These are phyloP conservation scores for Arthrinium phaeospermum DNA, from an alignment of 2,329 filamentous ascomycete genomes.

Conservation along the genomic window DNA sequence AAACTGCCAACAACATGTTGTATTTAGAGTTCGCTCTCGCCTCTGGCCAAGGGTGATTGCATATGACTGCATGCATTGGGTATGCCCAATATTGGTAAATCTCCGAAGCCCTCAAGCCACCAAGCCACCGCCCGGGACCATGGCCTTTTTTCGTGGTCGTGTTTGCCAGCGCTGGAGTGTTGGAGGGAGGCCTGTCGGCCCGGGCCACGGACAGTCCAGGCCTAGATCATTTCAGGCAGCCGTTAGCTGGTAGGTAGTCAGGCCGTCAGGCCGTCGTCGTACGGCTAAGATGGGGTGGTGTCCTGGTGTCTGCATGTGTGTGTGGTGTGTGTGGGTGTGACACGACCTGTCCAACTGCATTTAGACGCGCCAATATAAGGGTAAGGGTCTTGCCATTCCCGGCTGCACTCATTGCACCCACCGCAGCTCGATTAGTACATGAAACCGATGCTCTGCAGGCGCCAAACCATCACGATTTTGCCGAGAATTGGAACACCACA, in stretches of 20 bases:
- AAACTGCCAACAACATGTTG: not conserved
- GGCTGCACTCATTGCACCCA: not conserved
- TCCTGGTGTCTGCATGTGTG: not conserved
- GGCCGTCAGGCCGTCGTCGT: slow-evolving; percentile 5
- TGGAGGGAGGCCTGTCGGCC: not conserved
- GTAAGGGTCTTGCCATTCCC: slow-evolving; percentile 11
- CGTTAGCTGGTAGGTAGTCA: not conserved
- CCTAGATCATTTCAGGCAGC: slow-evolving; percentile 3
- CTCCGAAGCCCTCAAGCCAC: not conserved
- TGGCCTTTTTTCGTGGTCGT: not conserved
- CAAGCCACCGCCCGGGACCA: not conserved
- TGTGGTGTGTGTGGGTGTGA: not conserved
- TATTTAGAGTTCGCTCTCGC: not conserved
- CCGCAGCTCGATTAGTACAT: not conserved
- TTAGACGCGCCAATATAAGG: slow-evolving; percentile 16
- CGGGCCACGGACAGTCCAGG: not conserved
- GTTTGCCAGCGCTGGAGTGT: not conserved
- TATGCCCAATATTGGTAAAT: not conserved
- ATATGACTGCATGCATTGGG: not conserved
- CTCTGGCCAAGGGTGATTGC: not conserved
- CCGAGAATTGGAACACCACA: not conserved
- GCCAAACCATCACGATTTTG: not conserved
- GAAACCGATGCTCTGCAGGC: not conserved
- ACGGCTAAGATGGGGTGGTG: slow-evolving; percentile 14
- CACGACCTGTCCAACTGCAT: slow-evolving; percentile 13